Conservation (phyloP, 768 basidiomycete genomes). For the Phanerochaete carnosa region DNA sequence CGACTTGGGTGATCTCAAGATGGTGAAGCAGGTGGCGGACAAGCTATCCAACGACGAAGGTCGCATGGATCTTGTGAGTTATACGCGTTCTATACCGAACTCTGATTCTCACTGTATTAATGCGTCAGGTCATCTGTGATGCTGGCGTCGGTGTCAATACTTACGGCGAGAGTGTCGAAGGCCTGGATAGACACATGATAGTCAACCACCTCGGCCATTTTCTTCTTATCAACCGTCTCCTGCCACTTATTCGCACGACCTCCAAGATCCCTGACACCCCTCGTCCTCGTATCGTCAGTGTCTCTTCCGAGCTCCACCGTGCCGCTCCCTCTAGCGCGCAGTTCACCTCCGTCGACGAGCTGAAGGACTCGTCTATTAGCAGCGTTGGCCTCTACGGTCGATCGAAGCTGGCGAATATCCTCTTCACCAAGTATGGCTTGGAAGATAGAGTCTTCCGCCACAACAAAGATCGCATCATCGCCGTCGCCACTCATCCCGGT, state of each 20-base stretch:
- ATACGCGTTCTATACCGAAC: not conserved
- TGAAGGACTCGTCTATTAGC: slow-evolving; percentile 30
- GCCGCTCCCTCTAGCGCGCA: slow-evolving; percentile 29
- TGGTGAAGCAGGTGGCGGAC: slow-evolving; percentile 28
- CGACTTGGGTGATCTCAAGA: slow-evolving; percentile 24
- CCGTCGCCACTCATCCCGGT: slow-evolving; percentile 28
- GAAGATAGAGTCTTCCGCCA: slow-evolving; percentile 23
- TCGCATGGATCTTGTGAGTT: slow-evolving; percentile 22
- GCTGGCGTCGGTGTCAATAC: slow-evolving; percentile 27
- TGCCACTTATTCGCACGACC: slow-evolving; percentile 36
- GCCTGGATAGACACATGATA: slow-evolving; percentile 28
- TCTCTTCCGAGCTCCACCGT: slow-evolving; percentile 37
- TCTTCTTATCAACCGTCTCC: slow-evolving; percentile 39
- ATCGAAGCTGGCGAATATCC: slow-evolving; percentile 39
- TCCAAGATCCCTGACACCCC: slow-evolving; percentile 22
- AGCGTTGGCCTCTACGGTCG: slow-evolving; percentile 34
- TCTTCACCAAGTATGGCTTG: slow-evolving; percentile 33
- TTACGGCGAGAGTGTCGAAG: slow-evolving; percentile 22
- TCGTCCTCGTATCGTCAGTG: slow-evolving; percentile 35
- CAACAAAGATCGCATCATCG: slow-evolving; percentile 19
- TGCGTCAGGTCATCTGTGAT: slow-evolving; percentile 23
- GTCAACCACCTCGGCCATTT: slow-evolving; percentile 38
- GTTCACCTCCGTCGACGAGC: slow-evolving; percentile 36
- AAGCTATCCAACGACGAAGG: slow-evolving; percentile 16
- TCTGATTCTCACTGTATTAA: not conserved